Conservation (phyloP, 768 basidiomycete species). For the Phlebiopsis gigantea region DNA sequence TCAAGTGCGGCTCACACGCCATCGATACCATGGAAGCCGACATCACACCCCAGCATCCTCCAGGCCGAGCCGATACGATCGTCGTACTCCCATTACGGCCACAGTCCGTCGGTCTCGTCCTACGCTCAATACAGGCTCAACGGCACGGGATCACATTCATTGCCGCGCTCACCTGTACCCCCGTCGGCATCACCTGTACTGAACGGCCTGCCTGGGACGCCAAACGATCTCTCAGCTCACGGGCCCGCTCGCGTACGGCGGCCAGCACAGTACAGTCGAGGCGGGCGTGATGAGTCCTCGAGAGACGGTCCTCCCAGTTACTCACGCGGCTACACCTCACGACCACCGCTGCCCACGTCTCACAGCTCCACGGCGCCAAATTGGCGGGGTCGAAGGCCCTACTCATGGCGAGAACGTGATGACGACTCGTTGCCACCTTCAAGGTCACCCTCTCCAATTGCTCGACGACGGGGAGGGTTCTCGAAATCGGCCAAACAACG, state of each 20-base stretch:
- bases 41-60: background rate
- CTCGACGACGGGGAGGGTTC: conserved; percentile 32
- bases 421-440: conserved; percentile 19
- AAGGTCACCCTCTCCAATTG: conserved; percentile 38
- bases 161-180: background rate
- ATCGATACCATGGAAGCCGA: background rate
- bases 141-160: background rate
- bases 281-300: conserved; percentile 18
- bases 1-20: conserved; percentile 3
- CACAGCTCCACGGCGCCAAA: conserved; percentile 32
- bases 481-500: conserved; percentile 24
- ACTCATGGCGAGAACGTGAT: conserved; percentile 11
- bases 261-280: conserved; percentile 15
- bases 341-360: conserved; percentile 13
- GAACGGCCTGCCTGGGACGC: background rate
- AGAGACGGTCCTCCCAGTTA: conserved; percentile 23
- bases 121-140: background rate
- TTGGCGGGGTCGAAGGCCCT: conserved; percentile 18
- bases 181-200: background rate
- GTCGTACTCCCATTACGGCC: background rate
- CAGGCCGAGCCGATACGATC: conserved; percentile 1
- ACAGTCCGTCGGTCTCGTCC: background rate
- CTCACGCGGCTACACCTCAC: conserved; percentile 10
- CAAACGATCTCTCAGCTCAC: background rate
- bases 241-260: conserved; percentile 23